Evolutionary conservation across 1,284 basidiomycete species (phyloP), one percentile per base, ranked within the genome.

Genomic region (Cryptococcus sp.): DNA sequence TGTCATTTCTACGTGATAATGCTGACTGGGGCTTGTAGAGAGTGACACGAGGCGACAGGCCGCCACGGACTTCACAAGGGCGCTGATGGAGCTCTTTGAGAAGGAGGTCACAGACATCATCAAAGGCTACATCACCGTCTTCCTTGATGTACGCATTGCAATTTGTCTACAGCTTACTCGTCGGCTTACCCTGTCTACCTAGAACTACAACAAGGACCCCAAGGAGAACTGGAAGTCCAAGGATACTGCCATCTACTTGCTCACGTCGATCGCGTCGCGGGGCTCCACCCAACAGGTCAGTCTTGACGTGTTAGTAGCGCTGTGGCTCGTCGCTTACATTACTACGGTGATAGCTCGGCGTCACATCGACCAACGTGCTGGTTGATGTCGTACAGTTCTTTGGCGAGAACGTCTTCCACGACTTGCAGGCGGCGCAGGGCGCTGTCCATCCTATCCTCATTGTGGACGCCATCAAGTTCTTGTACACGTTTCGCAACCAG

Each of bases 331-430:
- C 28, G 53, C 21, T 45, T 43, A 16, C 13, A 28, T 24, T 35
- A 20, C 63, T 40, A 62, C 45, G 3, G 24, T 16, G 69, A 16
- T 35, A 88, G 85, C 89, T 88, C 62, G 95, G 95, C 52, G 94
- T 97, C 28, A 96, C 94, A 0, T 89, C 89, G 18, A 92, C 88
- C 42, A 98, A 98, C 71, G 82, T 87, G 2, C 83, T 96, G 40
- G 89, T 98, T 28, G 88, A 98, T 72, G 88, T 98, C 23, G 89
- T 98, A 64, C 83, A 91, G 64, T 98, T 97, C 81, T 98, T 98
- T 79, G 90, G 88, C 12, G 85, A 93, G 47, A 85, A 97, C 73
- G 88, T 98, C 15, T 89, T 88, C 70, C 80, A 86, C 63, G 96
- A 99, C 76, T 78, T 98, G 44, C 87, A 94, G 72, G 86, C 88